Base-by-base conservation (phyloP, 495 filamentous ascomycete genomes). In the Darksidea phi region DNA sequence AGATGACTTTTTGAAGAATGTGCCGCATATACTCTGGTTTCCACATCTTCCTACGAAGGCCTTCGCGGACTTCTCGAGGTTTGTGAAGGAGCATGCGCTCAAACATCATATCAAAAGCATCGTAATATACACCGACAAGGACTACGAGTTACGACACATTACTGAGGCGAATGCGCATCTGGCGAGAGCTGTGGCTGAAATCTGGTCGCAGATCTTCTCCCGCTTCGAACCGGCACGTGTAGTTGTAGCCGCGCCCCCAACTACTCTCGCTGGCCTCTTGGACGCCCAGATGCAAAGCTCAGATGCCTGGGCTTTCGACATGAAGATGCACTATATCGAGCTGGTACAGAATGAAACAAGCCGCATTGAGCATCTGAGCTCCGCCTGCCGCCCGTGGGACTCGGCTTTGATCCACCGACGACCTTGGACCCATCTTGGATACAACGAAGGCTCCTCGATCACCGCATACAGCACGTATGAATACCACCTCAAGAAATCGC, bases 371-470 rank as follows among this genome's bases (percentile, higher is more conserved):
- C 50, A 54, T 15, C 52, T 18, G 21, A 23, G 6, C n/a, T 49
- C 49, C 1, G 21, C 1, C n/a, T 66, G 57, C 26, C 57, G 53
- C 6, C 57, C 63, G 15, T 57, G 51, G 57, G 51, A 61, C 23
- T 36, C 50, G 15, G 45, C 57, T 6, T 34, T 68, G 5, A 53
- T 64, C 49, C 48, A 68, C 56, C 50, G 49, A 21, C 48, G 52
- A 12, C 66, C 66, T 1, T 70, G 67, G 64, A 59, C 28, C 1
- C 60, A 70, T 32, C 26, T 70, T 1, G 47, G 59, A 0, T 70
- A 70, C 38, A 70, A 70, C 41, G 67, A 70, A 41, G 67, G 67
- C 13, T 57, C 59, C 15, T 66, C 67, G 1, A 54, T 70, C 24
- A 48, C 59, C 3, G 67, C 64, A 0, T 70, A 67, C 42, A 55